phyloP scores from a whole-genome alignment of 2,329 filamentous ascomycete genomes.

The Niveomyces coronatus region DNA sequence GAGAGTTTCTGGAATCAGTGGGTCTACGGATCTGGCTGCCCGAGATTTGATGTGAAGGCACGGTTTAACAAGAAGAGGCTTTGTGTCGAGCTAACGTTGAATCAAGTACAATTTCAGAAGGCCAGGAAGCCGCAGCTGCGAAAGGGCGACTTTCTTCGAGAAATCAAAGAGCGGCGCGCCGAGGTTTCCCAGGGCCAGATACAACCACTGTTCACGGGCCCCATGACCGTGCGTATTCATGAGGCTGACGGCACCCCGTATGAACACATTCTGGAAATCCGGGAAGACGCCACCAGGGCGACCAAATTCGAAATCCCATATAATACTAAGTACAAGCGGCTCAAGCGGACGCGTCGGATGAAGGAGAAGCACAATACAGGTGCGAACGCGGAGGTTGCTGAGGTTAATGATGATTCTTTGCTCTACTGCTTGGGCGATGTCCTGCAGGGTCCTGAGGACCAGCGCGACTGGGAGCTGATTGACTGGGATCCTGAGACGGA shows the following conservation, averaged over 20 bases:
- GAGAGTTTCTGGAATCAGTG: slow-evolving; percentile 92
- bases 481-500: slow-evolving; percentile 90
- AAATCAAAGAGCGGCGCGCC: slow-evolving; percentile 68
- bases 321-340: slow-evolving; percentile 96
- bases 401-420: slow-evolving; percentile 66
- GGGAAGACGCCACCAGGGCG: slow-evolving; percentile 65
- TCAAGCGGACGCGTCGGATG: slow-evolving; percentile 77
- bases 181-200: slow-evolving; percentile 58
- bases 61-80: slow-evolving; percentile 97
- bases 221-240: slow-evolving; percentile 96
- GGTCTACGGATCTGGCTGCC: slow-evolving; percentile 81
- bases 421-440: slow-evolving; percentile 91
- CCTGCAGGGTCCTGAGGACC: slow-evolving; percentile 71
- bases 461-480: slow-evolving; percentile 69
- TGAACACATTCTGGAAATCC: slow-evolving; percentile 94
- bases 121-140: slow-evolving; percentile 41
- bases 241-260: slow-evolving; percentile 97
- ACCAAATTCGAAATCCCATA: slow-evolving; percentile 90
- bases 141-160: slow-evolving; percentile 69
- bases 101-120: slow-evolving; percentile 54
- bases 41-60: slow-evolving; percentile 75
- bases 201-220: slow-evolving; percentile 80
- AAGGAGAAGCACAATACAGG: slow-evolving; percentile 57
- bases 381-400: slow-evolving; percentile 49
- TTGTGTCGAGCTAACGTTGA: slow-evolving; percentile 83